Evolutionary conservation across 192 early-diverging fungal species (phyloP), one percentile per base, ranked within the genome.

Genomic region (Martensiomyces pterosporus): DNA sequence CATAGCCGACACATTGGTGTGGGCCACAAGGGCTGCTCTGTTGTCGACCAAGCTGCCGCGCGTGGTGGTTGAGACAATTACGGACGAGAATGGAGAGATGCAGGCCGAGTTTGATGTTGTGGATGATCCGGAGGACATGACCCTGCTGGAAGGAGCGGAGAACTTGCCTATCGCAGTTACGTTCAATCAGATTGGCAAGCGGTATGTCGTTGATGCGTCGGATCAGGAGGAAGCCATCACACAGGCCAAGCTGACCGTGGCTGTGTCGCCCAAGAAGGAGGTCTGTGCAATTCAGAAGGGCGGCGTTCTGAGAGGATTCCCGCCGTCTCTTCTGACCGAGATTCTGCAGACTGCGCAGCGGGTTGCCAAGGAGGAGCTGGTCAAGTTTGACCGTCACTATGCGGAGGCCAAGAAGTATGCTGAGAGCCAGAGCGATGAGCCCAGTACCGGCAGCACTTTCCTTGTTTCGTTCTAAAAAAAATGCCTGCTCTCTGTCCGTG

Each of bases 21-120:
- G 91, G 68, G 91, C 92, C 15, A 80, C 83, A 4, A 77, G 92
- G 9, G 96, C 89, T 0, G 94, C 96, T 18, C 71, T 99, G n/a
- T 67, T 76, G 60, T 87, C 93, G 54, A 93, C 96, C 13, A 73
- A 76, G 53, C 81, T 96, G 39, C 92, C 94, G 22, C 82, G 88
- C 32, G 88, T 86, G 17, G 79, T 82, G 3, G 83, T 97, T 6
- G 85, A 93, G 66, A 83, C 87, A 19, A 52, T 87, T 18, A 81
- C 75, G 2, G 86, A 92, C 55, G 91, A 90, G 1, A 71, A 81
- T 38, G 86, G 91, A 52, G 89, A 86, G 1, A 76, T 81, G 39
- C 78, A 84, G 47, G 75, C 83, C 33, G 94, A 97, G 43, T 94
- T 95, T 67, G 93, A 94, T 22, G 82, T 96, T n/a, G 80, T 88